These are phyloP conservation scores for Cryptococcus sp. DNA, from an alignment of 1,284 basidiomycete genomes.

Conservation along the genomic window DNA sequence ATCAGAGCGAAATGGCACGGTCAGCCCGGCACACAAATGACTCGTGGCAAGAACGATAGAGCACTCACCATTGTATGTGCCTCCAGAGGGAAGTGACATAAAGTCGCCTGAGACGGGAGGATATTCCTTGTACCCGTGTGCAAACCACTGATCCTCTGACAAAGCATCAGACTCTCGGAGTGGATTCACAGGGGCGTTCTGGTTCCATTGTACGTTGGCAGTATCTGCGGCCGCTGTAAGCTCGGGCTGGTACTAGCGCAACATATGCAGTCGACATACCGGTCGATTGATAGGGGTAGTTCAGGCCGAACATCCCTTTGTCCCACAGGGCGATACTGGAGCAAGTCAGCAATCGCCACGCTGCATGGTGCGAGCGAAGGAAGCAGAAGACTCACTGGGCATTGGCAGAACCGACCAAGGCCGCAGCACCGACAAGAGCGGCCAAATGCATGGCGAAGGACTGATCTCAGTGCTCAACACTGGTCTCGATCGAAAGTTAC, in stretches of 20 bases:
- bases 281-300: slow-evolving; percentile 19
- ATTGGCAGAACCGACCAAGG: slow-evolving; percentile 3
- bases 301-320: slow-evolving; percentile 27
- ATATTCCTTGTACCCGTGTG: slow-evolving; percentile 60
- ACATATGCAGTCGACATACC: slow-evolving; percentile 4
- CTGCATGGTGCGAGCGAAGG: too few species aligned
- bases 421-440: background rate
- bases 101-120: slow-evolving; percentile 62
- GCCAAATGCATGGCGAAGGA: background rate
- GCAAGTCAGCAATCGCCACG: too few species aligned
- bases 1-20: too few species aligned
- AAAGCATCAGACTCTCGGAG: slow-evolving; percentile 18
- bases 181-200: slow-evolving; percentile 24
- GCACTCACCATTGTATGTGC: slow-evolving; percentile 1
- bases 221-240: background rate
- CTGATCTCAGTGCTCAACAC: too few species aligned
- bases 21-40: too few species aligned
- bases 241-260: background rate
- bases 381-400: slow-evolving; percentile 12
- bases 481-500: too few species aligned
- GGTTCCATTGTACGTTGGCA: slow-evolving; percentile 22
- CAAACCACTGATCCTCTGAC: slow-evolving; percentile 27
- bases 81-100: slow-evolving; percentile 56
- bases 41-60: background rate
- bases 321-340: slow-evolving; percentile 25